Conservation (phyloP, 2,329 filamentous ascomycete genomes). For the Bipolaris zeicola region DNA sequence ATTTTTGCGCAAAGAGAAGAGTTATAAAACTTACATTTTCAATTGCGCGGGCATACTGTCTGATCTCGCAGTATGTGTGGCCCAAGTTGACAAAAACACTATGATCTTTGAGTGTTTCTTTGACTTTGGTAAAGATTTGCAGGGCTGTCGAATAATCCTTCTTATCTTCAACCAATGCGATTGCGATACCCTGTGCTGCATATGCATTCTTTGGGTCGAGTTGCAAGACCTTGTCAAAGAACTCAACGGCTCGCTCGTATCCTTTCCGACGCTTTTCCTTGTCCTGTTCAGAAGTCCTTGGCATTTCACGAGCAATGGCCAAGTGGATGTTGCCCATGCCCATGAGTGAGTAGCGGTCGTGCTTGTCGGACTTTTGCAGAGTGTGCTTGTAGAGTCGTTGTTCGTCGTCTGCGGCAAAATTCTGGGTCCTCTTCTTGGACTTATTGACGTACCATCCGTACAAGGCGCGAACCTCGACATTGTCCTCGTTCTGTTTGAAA, state of each 20-base stretch:
- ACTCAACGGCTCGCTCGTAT: slow-evolving; percentile 93
- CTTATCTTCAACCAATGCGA: slow-evolving; percentile 91
- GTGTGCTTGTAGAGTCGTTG: slow-evolving; percentile 97
- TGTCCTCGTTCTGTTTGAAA: slow-evolving; percentile 80
- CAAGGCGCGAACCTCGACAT: slow-evolving; percentile 88
- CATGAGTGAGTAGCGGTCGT: slow-evolving; percentile 94
- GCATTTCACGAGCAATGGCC: slow-evolving; percentile 89
- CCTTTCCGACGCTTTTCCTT: slow-evolving; percentile 86
- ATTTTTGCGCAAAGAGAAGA: neutral
- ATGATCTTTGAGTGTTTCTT: slow-evolving; percentile 85
- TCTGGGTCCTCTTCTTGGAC: slow-evolving; percentile 79
- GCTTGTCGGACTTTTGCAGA: slow-evolving; percentile 85
- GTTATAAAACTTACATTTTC: slow-evolving; percentile 66
- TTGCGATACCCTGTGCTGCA: slow-evolving; percentile 93
- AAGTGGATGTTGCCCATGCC: slow-evolving; percentile 98
- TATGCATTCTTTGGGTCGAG: slow-evolving; percentile 96
- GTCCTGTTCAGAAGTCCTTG: slow-evolving; percentile 83
- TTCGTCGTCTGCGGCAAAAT: slow-evolving; percentile 87
- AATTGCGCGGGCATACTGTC: slow-evolving; percentile 88
- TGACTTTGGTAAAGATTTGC: slow-evolving; percentile 85
- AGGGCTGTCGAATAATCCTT: slow-evolving; percentile 85
- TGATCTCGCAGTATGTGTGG: slow-evolving; percentile 87
- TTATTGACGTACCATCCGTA: slow-evolving; percentile 96
- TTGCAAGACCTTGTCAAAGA: slow-evolving; percentile 96
- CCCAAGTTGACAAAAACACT: slow-evolving; percentile 92